phyloP scores from a whole-genome alignment of 2,329 filamentous ascomycete species.

The Exserohilum rostratum region DNA sequence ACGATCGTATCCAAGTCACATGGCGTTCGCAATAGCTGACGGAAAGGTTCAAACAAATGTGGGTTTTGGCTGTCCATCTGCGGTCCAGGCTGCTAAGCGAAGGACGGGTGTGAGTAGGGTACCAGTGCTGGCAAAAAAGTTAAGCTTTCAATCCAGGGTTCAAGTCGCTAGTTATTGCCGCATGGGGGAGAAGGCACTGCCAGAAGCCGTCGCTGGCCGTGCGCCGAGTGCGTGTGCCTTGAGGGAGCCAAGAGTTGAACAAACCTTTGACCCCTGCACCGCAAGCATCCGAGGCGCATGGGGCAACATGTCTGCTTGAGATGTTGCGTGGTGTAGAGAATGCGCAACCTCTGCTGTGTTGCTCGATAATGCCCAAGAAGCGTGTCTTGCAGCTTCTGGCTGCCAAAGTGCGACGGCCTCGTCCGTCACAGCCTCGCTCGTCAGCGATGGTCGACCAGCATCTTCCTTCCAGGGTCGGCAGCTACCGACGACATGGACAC shows the following conservation, averaged over 20 bases:
- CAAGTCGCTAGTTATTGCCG: conserved; percentile 25
- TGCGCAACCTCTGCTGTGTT: not conserved
- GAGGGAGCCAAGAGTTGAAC: conserved; percentile 26
- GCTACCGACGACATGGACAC: conserved; percentile 25
- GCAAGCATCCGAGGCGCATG: not conserved
- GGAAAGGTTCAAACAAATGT: conserved; percentile 18
- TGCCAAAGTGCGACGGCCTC: not conserved
- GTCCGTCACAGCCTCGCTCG: not conserved
- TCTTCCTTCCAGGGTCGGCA: conserved; percentile 19
- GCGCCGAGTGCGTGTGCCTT: conserved; percentile 22
- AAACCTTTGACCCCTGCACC: conserved; percentile 9
- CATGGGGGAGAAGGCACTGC: conserved; percentile 11
- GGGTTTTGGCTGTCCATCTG: conserved; percentile 13
- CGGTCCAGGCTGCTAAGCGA: conserved; percentile 18
- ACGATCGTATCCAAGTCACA: conserved; percentile 17
- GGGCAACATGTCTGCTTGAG: not conserved
- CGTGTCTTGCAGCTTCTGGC: not conserved
- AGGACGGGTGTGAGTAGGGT: conserved; percentile 22
- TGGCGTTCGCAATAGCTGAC: conserved; percentile 33
- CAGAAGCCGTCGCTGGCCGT: conserved; percentile 19
- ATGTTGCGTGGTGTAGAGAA: not conserved
- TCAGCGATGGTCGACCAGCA: not conserved
- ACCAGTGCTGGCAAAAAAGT: conserved; percentile 12
- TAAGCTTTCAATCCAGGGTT: conserved; percentile 22
- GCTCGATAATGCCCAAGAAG: not conserved